Base-by-base conservation (phyloP, 1,139 yeast species). In the Yamadazyma kanchanaburiensis region DNA sequence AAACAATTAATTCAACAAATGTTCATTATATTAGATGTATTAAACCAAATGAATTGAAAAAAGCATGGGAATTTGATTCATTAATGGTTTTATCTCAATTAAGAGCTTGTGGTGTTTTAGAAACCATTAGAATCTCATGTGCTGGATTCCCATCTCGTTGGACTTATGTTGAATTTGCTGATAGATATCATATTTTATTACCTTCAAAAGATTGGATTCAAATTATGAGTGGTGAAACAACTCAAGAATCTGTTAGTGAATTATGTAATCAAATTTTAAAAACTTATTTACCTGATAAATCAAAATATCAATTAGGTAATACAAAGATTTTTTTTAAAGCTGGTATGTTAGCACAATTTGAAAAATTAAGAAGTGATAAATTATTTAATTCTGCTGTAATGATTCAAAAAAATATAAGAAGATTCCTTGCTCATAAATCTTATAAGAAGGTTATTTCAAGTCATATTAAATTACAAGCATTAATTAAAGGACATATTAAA, bases 81-180 rank as follows among this genome's bases (percentile, higher is more conserved):
- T 73, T 89, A 32, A 88, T 91, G 96, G 98, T 91, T 26, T 70
- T 91, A 41, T 82, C 95, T 6, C 98, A 91, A 59, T 72, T 91
- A 43, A 78, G 98, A 52, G 98, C 98, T 11, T 91, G 98, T 70
- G 98, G 98, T 79, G 98, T 91, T 30, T 70, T 91, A 46, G 98
- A 94, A 59, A 91, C 98, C 2, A 91, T 91, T 51, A 72, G 95
- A 48, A 91, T 91, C 31, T 89, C 97, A 7, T 89, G 96, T 62
- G 97, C 96, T 29, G 98, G 98, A 22, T 91, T 88, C 72, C 98
- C 98, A 19, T 83, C 96, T 0, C 74, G 97, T 53, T 88, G 96
- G 94, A 76, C 95, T 1, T 91, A 87, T 53, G 89, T 82, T 33
- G 98, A 91, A 53, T 91, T 91, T 65, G 95, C 91, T 24, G 78